phyloP scores from a whole-genome alignment of 129 eudicot genomes.

The Helianthus tuberosus region DNA sequence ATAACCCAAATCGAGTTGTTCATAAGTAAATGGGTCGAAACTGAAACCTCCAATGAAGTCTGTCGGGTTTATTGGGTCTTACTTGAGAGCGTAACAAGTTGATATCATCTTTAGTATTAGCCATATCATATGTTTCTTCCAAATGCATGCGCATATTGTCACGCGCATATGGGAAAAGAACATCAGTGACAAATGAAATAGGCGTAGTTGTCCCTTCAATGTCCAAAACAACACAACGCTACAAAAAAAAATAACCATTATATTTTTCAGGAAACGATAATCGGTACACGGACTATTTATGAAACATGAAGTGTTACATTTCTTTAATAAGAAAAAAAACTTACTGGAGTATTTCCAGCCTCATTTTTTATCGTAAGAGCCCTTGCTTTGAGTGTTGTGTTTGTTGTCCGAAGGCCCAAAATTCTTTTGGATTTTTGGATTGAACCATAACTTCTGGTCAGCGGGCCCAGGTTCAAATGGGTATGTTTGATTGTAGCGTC shows the following conservation, averaged over 20 bases:
- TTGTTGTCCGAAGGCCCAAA: slow-evolving; percentile 4
- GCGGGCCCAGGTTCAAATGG: slow-evolving; percentile 67
- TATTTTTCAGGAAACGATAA: background rate
- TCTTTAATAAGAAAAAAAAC: slow-evolving; percentile 5
- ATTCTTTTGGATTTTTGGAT: slow-evolving; percentile 23
- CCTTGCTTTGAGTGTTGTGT: slow-evolving; percentile 51
- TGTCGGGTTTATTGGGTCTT: slow-evolving; percentile 19
- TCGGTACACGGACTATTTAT: background rate
- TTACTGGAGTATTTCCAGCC: slow-evolving; percentile 48
- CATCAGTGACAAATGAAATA: slow-evolving; percentile 89
- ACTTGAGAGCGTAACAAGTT: slow-evolving; percentile 78
- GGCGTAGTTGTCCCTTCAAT: slow-evolving; percentile 99
- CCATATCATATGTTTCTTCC: slow-evolving; percentile 70
- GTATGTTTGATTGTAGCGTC: slow-evolving; percentile 75
- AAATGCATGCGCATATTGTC: slow-evolving; percentile 89
- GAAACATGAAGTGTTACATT: background rate
- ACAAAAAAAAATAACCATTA: no score
- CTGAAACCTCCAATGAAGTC: background rate
- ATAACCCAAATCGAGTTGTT: background rate
- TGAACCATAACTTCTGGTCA: slow-evolving; percentile 69
- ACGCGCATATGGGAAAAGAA: slow-evolving; percentile 96
- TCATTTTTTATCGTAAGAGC: slow-evolving; percentile 26
- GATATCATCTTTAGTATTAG: slow-evolving; percentile 86
- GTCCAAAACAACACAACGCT: slow-evolving; percentile 91
- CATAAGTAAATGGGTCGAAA: slow-evolving; percentile 3